Conservation (phyloP, 768 basidiomycete genomes). For the Leucosporidium scottii region DNA sequence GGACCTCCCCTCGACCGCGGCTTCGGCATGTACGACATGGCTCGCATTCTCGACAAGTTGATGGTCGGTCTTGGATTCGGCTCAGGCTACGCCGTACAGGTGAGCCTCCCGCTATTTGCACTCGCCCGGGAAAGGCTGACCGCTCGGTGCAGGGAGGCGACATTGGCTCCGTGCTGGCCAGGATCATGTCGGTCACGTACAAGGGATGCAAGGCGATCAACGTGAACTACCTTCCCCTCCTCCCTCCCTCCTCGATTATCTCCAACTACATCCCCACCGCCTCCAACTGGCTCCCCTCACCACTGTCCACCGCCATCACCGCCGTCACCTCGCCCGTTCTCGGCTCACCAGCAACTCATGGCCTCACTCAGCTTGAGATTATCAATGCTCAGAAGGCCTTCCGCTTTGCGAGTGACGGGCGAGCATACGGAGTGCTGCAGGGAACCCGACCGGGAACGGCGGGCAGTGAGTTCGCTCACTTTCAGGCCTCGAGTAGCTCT, state of each 20-base stretch:
- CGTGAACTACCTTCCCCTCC: constrained; percentile 21
- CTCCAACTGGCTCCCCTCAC: constrained; percentile 5
- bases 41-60: constrained; percentile 25
- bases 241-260: neutral
- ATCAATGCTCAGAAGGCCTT: constrained; percentile 14
- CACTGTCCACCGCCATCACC: constrained; percentile 1
- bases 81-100: constrained; percentile 21
- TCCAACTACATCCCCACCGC: neutral
- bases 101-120: neutral
- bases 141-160: constrained; percentile 16
- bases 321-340: neutral
- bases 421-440: constrained; percentile 28
- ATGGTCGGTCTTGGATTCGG: constrained; percentile 26
- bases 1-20: constrained; percentile 22
- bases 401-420: constrained; percentile 6
- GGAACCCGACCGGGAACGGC: constrained; percentile 8
- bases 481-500: too few relatives aligned
- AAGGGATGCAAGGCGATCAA: constrained; percentile 16
- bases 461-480: neutral
- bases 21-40: constrained; percentile 22
- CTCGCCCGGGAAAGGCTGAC: neutral
- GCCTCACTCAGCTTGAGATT: constrained; percentile 6
- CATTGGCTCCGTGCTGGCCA: constrained; percentile 20
- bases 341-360: neutral
- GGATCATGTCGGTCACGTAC: constrained; percentile 13